Conservation (phyloP, 2,329 filamentous ascomycete species). For the Exophiala calicioides region DNA sequence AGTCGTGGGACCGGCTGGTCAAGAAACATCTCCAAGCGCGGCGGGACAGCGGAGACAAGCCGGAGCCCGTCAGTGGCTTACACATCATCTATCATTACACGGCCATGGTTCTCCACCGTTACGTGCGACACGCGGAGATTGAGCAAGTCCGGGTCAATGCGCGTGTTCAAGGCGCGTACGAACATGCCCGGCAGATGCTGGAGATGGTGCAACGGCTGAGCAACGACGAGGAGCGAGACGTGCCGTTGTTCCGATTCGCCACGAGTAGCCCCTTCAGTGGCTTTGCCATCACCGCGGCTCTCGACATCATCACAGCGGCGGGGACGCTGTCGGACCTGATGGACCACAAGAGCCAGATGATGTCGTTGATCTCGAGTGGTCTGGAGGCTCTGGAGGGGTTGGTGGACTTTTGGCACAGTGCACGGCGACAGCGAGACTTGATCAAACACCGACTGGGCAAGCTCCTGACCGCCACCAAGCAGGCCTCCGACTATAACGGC, state of each 20-base stretch:
- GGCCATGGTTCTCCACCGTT: slow-evolving; percentile 25
- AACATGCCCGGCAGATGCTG: slow-evolving; percentile 23
- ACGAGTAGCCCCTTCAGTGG: slow-evolving; percentile 64
- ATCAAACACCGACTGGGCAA: slow-evolving; percentile 51
- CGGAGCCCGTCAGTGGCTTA: slow-evolving; percentile 17
- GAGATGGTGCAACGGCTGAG: slow-evolving; percentile 23
- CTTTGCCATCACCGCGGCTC: slow-evolving; percentile 63
- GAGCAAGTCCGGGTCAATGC: slow-evolving; percentile 6
- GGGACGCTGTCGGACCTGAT: slow-evolving; percentile 56
- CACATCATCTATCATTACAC: slow-evolving; percentile 29
- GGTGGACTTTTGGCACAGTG: slow-evolving; percentile 61
- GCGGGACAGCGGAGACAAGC: not conserved
- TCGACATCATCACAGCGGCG: slow-evolving; percentile 66
- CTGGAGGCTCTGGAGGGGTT: slow-evolving; percentile 59
- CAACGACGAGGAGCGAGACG: slow-evolving; percentile 14
- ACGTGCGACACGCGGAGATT: slow-evolving; percentile 21
- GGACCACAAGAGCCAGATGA: slow-evolving; percentile 39
- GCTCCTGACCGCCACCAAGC: slow-evolving; percentile 42
- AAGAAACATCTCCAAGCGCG: not conserved
- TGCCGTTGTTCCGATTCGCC: slow-evolving; percentile 24
- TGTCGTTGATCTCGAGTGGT: slow-evolving; percentile 57
- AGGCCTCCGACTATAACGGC: slow-evolving; percentile 39
- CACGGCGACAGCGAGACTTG: slow-evolving; percentile 52
- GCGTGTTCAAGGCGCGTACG: slow-evolving; percentile 17
- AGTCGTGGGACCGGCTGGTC: slow-evolving; percentile 12